Base-by-base conservation (phyloP, 257 asterid genomes). In the Ballota nigra region DNA sequence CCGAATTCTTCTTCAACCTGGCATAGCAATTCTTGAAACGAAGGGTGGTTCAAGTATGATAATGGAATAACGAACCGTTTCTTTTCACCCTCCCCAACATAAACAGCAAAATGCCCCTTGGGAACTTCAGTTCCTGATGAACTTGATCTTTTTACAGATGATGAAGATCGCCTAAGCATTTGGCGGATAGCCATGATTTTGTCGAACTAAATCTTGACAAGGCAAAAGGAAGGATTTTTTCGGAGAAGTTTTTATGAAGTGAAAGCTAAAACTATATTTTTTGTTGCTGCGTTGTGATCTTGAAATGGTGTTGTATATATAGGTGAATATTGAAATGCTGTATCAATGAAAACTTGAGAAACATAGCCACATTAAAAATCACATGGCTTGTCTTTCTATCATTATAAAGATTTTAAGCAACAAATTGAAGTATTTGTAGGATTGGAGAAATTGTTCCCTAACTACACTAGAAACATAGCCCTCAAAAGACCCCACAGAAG, bases 1-100 rank as follows among this genome's bases (percentile, higher is more conserved):
- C 85, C 81, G 45, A 67, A 81, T 55, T 81, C 85, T 47, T 81
- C 80, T 28, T 74, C 76, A 8, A 36, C 76, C 53, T 59, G 81
- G n/a, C 10, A 16, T 12, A 82, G 18, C 56, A 77, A 69, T 8
- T 79, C 77, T 71, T 83, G 87, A 51, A 83, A 83, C n/a, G 59
- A 65, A 71, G 82, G 45, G 26, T 83, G 72, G 65, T 79, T 79
- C 74, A 83, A 66, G 64, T 79, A 70, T 4, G 75, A n/a, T 5
- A 70, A 47, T 26, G 75, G 59, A 58, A 70, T 57, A 1, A 70
- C 59, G 19, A 70, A 57, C 0, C 68, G 64, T 31, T 20, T 68
- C 64, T 68, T 68, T 36, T 52, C 70, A 8, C 22, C 56, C 4
- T 53, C 73, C 8, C 64, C 69, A 12, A 41, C 69, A 11, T 63